phyloP scores from a whole-genome alignment of 1,284 basidiomycete species.

The Ganoderma multipileum region DNA sequence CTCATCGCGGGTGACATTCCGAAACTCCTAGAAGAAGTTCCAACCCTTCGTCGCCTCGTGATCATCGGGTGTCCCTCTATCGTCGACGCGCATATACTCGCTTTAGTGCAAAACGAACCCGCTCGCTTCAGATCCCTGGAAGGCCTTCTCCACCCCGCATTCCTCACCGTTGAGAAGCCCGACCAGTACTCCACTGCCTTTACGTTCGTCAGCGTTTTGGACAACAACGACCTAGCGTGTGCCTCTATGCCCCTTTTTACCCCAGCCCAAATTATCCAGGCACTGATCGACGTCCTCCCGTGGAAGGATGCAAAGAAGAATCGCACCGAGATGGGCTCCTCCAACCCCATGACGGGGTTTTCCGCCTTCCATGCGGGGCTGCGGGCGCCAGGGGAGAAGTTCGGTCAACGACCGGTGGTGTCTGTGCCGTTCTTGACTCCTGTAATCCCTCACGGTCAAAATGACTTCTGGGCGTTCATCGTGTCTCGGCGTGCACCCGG shows the following conservation, averaged over 20 bases:
- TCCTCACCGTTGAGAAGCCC: constrained; percentile 19
- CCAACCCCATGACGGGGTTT: background rate
- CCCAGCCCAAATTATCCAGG: constrained; percentile 15
- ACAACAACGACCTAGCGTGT: background rate
- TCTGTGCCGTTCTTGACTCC: constrained; percentile 3
- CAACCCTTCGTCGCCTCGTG: constrained; percentile 36
- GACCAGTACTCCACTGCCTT: constrained; percentile 13
- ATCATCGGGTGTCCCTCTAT: constrained; percentile 38
- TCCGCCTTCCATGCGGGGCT: constrained; percentile 3
- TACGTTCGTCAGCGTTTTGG: constrained; percentile 7
- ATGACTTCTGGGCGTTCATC: constrained; percentile 13
- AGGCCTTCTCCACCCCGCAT: constrained; percentile 38
- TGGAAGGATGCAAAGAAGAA: background rate
- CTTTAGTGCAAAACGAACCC: constrained; percentile 32
- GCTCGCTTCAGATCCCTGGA: constrained; percentile 37
- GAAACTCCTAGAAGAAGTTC: constrained; percentile 26
- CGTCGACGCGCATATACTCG: constrained; percentile 30
- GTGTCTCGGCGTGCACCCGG: no score
- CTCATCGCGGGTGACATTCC: constrained; percentile 33
- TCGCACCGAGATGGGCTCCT: background rate
- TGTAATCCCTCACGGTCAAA: constrained; percentile 4
- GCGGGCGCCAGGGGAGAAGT: constrained; percentile 1
- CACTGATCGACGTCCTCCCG: constrained; percentile 9
- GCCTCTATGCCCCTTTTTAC: constrained; percentile 11
- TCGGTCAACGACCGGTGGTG: constrained; percentile 8